These are phyloP conservation scores for Pseudisothecium myosuroides DNA, from an alignment of 225 moss, liverwort and hornwort genomes.

Conservation along the genomic window DNA sequence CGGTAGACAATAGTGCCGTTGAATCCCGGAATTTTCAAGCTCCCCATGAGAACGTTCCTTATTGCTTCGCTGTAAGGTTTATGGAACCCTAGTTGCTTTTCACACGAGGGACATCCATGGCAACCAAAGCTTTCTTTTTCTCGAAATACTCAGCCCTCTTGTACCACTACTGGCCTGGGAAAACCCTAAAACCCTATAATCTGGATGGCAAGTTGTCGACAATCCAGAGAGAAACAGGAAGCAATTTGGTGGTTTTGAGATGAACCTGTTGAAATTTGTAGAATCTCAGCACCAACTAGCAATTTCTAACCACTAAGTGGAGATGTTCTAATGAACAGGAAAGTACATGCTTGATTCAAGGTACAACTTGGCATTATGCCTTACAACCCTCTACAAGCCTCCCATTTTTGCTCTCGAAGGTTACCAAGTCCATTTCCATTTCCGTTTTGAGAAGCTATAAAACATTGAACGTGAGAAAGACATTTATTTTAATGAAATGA, in stretches of 20 bases:
- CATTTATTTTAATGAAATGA: background rate
- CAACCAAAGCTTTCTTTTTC: constrained; percentile 38
- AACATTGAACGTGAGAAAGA: background rate
- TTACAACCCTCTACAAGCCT: background rate
- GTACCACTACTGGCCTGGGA: constrained; percentile 74
- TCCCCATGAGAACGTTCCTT: constrained; percentile 20
- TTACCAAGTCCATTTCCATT: background rate
- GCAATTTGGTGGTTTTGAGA: background rate
- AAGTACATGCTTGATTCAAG: background rate
- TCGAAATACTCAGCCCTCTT: constrained; percentile 37
- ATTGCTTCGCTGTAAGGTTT: constrained; percentile 25
- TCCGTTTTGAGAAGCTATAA: background rate
- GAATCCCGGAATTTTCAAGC: constrained; percentile 32
- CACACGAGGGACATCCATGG: constrained; percentile 23
- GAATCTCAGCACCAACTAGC: too few species aligned
- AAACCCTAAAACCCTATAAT: background rate
- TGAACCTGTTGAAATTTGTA: too few species aligned
- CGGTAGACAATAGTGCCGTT: constrained; percentile 45
- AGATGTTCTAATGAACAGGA: background rate
- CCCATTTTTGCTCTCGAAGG: background rate
- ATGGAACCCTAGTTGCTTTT: constrained; percentile 31
- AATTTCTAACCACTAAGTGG: background rate
- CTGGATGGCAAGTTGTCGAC: background rate
- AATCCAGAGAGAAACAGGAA: background rate
- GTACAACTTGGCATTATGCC: background rate